Percentiles rank a stretch among this genome's conserved stretches.
Evolutionary conservation across 148 eudicot genomes (phyloP).

Genomic region (Suaeda aralocaspica): DNA sequence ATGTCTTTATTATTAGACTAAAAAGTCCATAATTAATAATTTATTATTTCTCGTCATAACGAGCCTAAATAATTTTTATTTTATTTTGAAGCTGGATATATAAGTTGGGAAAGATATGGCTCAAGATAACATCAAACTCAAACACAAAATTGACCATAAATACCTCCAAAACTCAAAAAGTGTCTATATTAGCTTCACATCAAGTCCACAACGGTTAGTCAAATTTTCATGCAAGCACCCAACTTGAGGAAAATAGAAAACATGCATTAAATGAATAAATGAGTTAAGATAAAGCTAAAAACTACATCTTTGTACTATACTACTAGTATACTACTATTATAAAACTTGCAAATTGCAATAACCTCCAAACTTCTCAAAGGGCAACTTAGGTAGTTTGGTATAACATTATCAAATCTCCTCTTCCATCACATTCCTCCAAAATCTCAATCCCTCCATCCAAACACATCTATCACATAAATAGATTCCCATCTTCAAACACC

Average conservation of each 20-base stretch:
- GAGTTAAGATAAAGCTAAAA: no score
- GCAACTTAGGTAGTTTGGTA: neutral
- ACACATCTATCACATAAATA: neutral
- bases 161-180: neutral
- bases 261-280: neutral
- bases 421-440: constrained; percentile 8
- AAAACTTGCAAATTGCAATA: neutral
- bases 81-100: no score
- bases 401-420: no score
- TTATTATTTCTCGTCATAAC: no score
- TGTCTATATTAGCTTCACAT: neutral
- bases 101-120: no score
- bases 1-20: no score
- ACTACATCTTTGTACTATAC: no score
- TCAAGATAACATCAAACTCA: neutral
- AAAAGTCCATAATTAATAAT: no score
- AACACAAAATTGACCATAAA: neutral
- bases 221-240: constrained; percentile 13
- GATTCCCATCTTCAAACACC: neutral
- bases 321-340: neutral
- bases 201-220: neutral
- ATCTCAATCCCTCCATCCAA: neutral
- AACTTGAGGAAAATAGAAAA: neutral
- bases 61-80: no score
- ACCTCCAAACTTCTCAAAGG: constrained; percentile 7